A percentile compares a stretch with the other conserved stretches of the same genome.
Conservation (phyloP, 306 rosid species). For the Sphenostylis stenocarpa region DNA sequence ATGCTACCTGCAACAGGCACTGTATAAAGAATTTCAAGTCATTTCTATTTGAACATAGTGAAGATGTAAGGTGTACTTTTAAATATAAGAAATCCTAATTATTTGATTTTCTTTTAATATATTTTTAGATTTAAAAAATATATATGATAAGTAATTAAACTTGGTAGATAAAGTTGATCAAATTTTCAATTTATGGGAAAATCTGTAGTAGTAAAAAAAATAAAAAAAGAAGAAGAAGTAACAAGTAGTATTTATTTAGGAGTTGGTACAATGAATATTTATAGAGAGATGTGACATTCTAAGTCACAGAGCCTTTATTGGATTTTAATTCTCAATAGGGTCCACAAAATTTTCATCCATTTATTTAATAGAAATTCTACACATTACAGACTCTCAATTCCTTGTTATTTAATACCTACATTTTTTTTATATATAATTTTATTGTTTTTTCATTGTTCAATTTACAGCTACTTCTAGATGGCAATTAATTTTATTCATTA, state of each 20-base stretch:
- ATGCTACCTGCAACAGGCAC: too few species aligned
- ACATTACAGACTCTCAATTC: neutral
- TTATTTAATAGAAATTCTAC: neutral
- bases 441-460: neutral
- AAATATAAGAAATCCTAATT: neutral
- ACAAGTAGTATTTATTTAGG: too few species aligned
- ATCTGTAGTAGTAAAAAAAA: too few species aligned
- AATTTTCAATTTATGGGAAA: too few species aligned
- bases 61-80: neutral
- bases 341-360: neutral
- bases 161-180: too few species aligned
- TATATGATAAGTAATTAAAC: neutral
- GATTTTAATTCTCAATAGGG: neutral
- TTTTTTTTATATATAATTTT: neutral
- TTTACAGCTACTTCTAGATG: neutral
- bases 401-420: neutral
- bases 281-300: neutral
- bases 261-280: neutral
- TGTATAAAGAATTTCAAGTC: too few species aligned
- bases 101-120: neutral
- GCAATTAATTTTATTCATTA: neutral
- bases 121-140: neutral
- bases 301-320: neutral
- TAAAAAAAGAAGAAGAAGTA: too few species aligned
- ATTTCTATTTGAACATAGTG: too few species aligned